These are phyloP conservation scores for Nicotiana tomentosiformis DNA, from an alignment of 257 asterid species.

Conservation along the genomic window DNA sequence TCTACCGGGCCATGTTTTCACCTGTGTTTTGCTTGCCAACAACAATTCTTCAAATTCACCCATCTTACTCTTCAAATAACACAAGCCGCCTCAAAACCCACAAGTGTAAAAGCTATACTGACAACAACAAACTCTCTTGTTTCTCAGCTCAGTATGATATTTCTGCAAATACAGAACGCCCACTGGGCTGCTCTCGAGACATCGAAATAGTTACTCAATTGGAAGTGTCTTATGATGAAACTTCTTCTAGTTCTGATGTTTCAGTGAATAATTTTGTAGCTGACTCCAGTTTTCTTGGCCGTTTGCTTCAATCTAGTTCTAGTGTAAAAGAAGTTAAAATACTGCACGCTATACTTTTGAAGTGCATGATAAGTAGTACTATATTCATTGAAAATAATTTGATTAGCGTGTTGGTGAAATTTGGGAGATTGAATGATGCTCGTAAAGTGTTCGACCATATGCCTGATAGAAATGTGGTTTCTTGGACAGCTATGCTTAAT, in stretches of 20 bases:
- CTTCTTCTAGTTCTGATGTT: background rate
- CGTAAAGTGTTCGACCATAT: slow-evolving; percentile 69
- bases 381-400: slow-evolving; percentile 54
- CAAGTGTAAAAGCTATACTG: slow-evolving; percentile 3
- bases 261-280: slow-evolving; percentile 10
- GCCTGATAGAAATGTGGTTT: slow-evolving; percentile 63
- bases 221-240: background rate
- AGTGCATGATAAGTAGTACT: slow-evolving; percentile 22
- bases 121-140: slow-evolving; percentile 6
- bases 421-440: slow-evolving; percentile 51
- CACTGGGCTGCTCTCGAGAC: background rate
- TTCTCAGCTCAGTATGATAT: background rate
- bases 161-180: background rate
- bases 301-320: slow-evolving; percentile 54
- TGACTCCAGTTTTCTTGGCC: slow-evolving; percentile 32
- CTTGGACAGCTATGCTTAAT: slow-evolving; percentile 95
- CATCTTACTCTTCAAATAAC: slow-evolving; percentile 6
- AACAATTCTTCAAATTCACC: slow-evolving; percentile 20
- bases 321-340: slow-evolving; percentile 31
- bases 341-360: slow-evolving; percentile 44
- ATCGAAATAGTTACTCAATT: background rate
- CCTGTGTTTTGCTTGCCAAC: slow-evolving; percentile 27
- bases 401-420: slow-evolving; percentile 43
- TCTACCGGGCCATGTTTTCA: slow-evolving; percentile 42
- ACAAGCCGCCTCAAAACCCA: slow-evolving; percentile 9